These are phyloP conservation scores for Tetrahymena malaccensis DNA, from an alignment of 73 alveolate genomes.

Conservation along the genomic window DNA sequence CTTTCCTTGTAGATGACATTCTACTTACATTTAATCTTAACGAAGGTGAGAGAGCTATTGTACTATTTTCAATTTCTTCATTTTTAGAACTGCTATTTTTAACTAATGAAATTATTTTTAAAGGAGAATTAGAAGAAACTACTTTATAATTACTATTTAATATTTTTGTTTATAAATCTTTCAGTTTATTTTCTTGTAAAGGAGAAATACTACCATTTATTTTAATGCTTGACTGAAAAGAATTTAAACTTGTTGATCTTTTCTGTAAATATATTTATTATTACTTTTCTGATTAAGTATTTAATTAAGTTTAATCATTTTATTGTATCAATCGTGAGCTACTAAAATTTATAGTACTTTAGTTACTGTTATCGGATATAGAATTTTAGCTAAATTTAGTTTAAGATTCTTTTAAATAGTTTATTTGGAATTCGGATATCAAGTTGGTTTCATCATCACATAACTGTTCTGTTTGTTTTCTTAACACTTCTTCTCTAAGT, in stretches of 20 bases:
- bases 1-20: background rate
- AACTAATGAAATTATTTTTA: background rate
- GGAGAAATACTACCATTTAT: background rate
- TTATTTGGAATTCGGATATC: background rate
- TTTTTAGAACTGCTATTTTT: background rate
- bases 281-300: background rate
- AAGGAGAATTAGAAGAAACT: background rate
- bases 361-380: background rate
- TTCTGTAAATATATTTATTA: background rate
- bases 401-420: background rate
- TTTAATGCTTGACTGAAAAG: background rate
- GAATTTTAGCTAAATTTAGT: background rate
- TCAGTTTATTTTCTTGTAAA: background rate
- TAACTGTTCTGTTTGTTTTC: background rate
- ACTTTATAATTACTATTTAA: background rate
- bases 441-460: background rate
- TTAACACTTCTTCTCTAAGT: background rate
- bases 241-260: background rate
- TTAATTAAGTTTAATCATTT: background rate
- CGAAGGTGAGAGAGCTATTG: background rate
- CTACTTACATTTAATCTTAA: background rate
- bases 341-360: background rate
- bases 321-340: background rate
- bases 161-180: background rate
- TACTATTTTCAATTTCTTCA: background rate